These are phyloP conservation scores for Glycine latifolia DNA, from an alignment of 306 rosid species.

Conservation along the genomic window DNA sequence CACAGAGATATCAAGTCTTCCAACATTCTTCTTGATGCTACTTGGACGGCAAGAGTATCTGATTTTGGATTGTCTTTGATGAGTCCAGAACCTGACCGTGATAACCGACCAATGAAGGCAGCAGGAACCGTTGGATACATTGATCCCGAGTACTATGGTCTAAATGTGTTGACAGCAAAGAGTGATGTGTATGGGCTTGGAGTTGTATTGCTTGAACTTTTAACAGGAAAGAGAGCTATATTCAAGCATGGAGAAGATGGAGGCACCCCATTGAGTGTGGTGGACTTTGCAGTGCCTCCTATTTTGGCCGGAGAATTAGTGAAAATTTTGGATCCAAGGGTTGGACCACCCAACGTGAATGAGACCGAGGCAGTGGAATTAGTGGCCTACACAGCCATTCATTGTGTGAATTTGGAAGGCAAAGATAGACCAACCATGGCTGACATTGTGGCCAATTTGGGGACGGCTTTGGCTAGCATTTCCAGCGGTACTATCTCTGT, in stretches of 20 bases:
- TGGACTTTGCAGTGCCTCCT: conserved; percentile 81
- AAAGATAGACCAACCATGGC: conserved; percentile 90
- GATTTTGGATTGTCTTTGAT: conserved; percentile 87
- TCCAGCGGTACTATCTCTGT: conserved; percentile 74
- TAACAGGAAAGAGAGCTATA: conserved; percentile 93
- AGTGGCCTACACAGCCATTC: conserved; percentile 78
- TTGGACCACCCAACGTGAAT: conserved; percentile 65
- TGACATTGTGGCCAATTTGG: conserved; percentile 87
- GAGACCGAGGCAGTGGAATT: conserved; percentile 88
- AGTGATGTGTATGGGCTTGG: conserved; percentile 96
- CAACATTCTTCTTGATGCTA: conserved; percentile 75
- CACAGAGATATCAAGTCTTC: conserved; percentile 93
- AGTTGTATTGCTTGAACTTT: conserved; percentile 79
- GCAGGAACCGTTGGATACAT: conserved; percentile 94
- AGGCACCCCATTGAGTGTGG: conserved; percentile 69
- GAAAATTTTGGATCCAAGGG: conserved; percentile 73
- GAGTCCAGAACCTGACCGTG: conserved; percentile 70
- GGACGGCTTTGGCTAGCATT: conserved; percentile 67
- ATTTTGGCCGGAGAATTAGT: conserved; percentile 75
- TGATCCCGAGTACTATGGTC: conserved; percentile 95
- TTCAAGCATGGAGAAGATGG: conserved; percentile 67
- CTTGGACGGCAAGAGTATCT: conserved; percentile 85
- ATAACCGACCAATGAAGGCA: conserved; percentile 65
- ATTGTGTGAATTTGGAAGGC: conserved; percentile 91
- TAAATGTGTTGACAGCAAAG: conserved; percentile 83